Evolutionary conservation across 192 early-diverging fungal species (phyloP).

Genomic region (Mycoemilia scoparia): DNA sequence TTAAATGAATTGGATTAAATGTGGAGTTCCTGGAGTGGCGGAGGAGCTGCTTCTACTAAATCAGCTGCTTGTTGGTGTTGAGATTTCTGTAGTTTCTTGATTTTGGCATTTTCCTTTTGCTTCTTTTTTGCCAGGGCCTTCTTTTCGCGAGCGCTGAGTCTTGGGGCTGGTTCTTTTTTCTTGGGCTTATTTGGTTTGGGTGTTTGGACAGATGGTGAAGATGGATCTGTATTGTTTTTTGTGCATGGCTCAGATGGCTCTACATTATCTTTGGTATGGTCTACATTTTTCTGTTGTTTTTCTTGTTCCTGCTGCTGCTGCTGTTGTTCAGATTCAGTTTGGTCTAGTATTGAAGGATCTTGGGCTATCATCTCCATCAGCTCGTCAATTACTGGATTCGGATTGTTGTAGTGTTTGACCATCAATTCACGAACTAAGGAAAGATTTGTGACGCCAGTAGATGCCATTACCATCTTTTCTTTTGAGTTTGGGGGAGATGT

Average conservation of each 20-base stretch:
- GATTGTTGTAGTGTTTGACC: conserved; percentile 20
- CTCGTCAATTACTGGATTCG: conserved; percentile 33
- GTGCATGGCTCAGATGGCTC: not conserved
- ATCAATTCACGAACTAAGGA: conserved; percentile 30
- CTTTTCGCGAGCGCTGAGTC: conserved; percentile 10
- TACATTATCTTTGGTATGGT: not conserved
- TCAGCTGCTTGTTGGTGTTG: too few species aligned
- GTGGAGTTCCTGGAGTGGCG: too few species aligned
- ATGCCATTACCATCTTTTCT: conserved; percentile 38
- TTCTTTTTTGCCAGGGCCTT: conserved; percentile 16
- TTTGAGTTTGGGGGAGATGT: too few species aligned
- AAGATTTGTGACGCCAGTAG: conserved; percentile 31
- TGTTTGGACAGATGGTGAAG: not conserved
- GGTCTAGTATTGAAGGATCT: conserved; percentile 1
- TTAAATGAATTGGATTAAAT: too few species aligned
- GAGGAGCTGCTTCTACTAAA: too few species aligned
- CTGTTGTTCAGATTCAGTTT: conserved; percentile 10
- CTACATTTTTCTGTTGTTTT: not conserved
- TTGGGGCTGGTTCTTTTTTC: not conserved
- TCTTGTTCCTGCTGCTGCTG: not conserved
- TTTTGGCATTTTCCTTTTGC: conserved; percentile 16
- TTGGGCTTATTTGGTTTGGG: not conserved
- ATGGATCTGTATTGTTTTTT: not conserved
- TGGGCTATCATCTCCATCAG: conserved; percentile 26
- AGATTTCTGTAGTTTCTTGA: too few species aligned